Percentiles rank a stretch among this genome's conserved stretches.
Conservation (phyloP, 2,329 filamentous ascomycete species). For the Podosphaera fusca region DNA sequence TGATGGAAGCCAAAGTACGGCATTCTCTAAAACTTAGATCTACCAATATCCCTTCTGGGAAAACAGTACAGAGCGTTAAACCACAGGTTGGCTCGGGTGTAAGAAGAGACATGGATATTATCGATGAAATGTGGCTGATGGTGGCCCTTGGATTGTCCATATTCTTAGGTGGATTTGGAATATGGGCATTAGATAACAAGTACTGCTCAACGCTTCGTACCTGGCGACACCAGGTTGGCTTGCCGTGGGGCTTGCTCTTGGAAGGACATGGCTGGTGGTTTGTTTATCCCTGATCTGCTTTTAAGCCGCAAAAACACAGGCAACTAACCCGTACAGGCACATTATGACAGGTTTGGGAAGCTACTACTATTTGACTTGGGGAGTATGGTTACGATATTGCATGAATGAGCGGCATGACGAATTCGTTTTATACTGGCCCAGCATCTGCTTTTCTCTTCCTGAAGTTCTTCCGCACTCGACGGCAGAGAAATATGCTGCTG, state of each 20-base stretch:
- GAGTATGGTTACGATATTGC: constrained; percentile 46
- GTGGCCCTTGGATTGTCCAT: constrained; percentile 34
- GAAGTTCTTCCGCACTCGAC: constrained; percentile 13
- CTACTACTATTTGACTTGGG: constrained; percentile 51
- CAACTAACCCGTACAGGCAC: constrained; percentile 22
- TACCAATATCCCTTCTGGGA: constrained; percentile 19
- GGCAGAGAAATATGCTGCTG: constrained; percentile 3
- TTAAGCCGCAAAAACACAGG: constrained; percentile 27
- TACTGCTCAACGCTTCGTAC: constrained; percentile 24
- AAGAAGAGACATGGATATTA: constrained; percentile 34
- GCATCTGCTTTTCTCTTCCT: constrained; percentile 23
- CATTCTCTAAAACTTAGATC: constrained; percentile 23
- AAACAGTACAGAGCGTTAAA: constrained; percentile 17
- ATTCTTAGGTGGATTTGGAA: constrained; percentile 38
- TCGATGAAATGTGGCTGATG: constrained; percentile 42
- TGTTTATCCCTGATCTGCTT: constrained; percentile 18
- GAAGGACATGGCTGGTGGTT: constrained; percentile 54
- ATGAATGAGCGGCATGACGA: constrained; percentile 43
- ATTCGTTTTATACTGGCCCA: constrained; percentile 40
- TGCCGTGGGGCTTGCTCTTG: constrained; percentile 50
- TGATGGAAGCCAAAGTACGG: constrained; percentile 43
- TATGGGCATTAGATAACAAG: constrained; percentile 45
- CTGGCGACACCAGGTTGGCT: constrained; percentile 38
- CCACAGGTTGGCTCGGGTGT: constrained; percentile 12
- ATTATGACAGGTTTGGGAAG: constrained; percentile 49